phyloP scores from a whole-genome alignment of 1,139 yeast genomes.

The Trichomonascaceae sp. region DNA sequence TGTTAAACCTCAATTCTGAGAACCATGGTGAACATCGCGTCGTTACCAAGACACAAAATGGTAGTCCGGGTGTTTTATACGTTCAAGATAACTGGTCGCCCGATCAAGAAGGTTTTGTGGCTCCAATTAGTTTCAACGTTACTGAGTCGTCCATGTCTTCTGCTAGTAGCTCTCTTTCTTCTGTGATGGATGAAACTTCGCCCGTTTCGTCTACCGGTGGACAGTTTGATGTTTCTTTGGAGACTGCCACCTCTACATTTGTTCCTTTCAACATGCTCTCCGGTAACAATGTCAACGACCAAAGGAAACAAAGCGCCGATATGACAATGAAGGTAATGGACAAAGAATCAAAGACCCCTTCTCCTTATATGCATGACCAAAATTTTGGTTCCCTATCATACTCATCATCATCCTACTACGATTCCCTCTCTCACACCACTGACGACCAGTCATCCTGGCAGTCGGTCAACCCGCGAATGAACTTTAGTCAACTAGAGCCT shows the following conservation, averaged over 20 bases:
- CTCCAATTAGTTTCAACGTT: not conserved
- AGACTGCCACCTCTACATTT: conserved; percentile 5
- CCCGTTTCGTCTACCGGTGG: conserved; percentile 1
- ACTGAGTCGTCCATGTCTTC: not conserved
- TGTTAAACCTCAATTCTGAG: not conserved
- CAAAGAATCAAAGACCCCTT: not conserved
- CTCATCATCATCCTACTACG: not conserved
- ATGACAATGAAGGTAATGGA: not conserved
- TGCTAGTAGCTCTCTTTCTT: conserved; percentile 1
- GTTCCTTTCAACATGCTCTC: conserved; percentile 5
- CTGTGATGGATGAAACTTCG: not conserved
- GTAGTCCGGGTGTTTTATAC: not conserved
- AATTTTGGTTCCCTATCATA: not conserved
- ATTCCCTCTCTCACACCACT: not conserved
- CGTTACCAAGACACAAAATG: not conserved
- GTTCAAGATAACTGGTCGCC: not conserved
- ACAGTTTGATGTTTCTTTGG: conserved; percentile 3
- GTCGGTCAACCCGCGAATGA: conserved; percentile 1
- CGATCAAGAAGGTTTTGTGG: not conserved
- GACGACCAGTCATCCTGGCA: not conserved
- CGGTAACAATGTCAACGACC: not conserved
- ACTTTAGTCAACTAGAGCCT: conserved; percentile 1
- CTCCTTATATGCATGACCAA: not conserved
- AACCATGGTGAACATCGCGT: not conserved
- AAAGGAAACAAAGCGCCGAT: not conserved